Evolutionary conservation across 176 grass and related monocot species (phyloP).

Genomic region (Avena eriantha): DNA sequence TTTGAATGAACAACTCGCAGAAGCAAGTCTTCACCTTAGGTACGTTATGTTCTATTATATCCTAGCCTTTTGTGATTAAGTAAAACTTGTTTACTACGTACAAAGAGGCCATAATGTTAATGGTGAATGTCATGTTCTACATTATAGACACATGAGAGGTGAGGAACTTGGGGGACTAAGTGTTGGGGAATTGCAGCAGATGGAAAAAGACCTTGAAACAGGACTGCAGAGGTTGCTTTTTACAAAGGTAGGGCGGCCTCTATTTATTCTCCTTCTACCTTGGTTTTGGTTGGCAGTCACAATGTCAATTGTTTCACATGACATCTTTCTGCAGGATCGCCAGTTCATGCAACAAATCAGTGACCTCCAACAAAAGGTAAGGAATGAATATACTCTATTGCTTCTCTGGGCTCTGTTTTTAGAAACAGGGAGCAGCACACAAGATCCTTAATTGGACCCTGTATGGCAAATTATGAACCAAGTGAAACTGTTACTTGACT

Average conservation of each 20-base stretch:
- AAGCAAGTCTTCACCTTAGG: conserved; percentile 84
- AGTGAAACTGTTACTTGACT: neutral
- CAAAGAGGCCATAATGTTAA: neutral
- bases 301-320: conserved; percentile 24
- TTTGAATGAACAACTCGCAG: conserved; percentile 78
- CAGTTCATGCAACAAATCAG: conserved; percentile 82
- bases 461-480: neutral
- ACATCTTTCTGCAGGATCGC: conserved; percentile 54
- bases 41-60: conserved; percentile 50
- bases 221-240: conserved; percentile 70
- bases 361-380: conserved; percentile 76
- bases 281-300: neutral
- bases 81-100: conserved; percentile 2
- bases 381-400: conserved; percentile 24
- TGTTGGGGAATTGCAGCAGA: conserved; percentile 72
- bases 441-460: neutral
- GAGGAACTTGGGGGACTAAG: conserved; percentile 78
- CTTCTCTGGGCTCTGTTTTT: conserved; percentile 11
- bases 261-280: conserved; percentile 16
- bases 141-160: conserved; percentile 85
- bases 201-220: conserved; percentile 87
- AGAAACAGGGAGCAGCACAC: neutral
- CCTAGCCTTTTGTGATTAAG: conserved; percentile 28
- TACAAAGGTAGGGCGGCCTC: conserved; percentile 69
- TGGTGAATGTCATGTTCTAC: neutral